Conservation (phyloP, 108 stramenopile species). For the Seminavis robusta region DNA sequence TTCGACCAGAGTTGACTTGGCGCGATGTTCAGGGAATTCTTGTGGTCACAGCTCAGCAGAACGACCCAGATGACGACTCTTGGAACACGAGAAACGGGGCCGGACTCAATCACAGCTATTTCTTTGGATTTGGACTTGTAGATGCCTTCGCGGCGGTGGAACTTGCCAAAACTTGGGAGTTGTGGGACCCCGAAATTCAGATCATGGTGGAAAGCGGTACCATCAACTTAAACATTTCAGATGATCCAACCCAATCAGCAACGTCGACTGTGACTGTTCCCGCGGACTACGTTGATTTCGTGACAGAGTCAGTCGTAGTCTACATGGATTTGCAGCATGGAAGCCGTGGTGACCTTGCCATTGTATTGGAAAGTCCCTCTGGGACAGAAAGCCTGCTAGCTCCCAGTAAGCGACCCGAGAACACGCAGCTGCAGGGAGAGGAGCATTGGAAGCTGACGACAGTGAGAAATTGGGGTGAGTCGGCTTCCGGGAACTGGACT, state of each 20-base stretch:
- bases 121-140: conserved; percentile 48
- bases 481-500: conserved; percentile 22
- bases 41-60: conserved; percentile 21
- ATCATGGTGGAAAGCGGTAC: conserved; percentile 8
- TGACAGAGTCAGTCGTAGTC: conserved; percentile 33
- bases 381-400: conserved; percentile 26
- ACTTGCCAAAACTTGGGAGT: conserved; percentile 22
- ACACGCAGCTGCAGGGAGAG: neutral
- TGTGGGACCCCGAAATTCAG: conserved; percentile 9
- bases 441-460: conserved; percentile 43
- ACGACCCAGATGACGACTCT: neutral
- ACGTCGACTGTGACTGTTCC: neutral
- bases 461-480: conserved; percentile 41
- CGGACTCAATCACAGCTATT: conserved; percentile 30
- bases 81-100: conserved; percentile 23
- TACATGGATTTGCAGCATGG: conserved; percentile 22
- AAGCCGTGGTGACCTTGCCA: conserved; percentile 33
- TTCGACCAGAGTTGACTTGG: conserved; percentile 37
- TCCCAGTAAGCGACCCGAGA: conserved; percentile 27
- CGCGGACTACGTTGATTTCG: conserved; percentile 12
- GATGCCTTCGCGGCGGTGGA: conserved; percentile 34
- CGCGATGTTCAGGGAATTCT: conserved; percentile 52
- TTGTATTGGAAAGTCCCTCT: conserved; percentile 21
- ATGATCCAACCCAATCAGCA: neutral
- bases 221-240: conserved; percentile 6